Conservation (phyloP, 2,329 filamentous ascomycete species). For the Colletotrichum trifolii region DNA sequence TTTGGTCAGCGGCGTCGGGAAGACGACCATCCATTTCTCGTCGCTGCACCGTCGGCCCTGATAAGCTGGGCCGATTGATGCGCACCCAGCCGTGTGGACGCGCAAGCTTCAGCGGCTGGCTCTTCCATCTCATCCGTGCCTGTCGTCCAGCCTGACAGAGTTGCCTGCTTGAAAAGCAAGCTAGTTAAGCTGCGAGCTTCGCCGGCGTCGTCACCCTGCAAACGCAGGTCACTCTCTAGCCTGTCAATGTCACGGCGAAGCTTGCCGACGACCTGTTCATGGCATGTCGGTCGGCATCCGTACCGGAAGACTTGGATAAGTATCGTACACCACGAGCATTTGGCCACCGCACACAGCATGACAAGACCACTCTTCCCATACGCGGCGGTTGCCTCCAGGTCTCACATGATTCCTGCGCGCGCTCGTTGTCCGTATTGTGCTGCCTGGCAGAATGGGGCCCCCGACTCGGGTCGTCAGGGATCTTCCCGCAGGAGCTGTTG, state of each 20-base stretch:
- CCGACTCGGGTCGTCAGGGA: constrained; percentile 20
- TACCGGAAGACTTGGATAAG: neutral
- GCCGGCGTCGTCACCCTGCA: constrained; percentile 22
- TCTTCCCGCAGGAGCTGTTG: constrained; percentile 8
- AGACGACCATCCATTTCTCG: neutral
- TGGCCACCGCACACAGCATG: neutral
- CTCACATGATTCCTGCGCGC: constrained; percentile 31
- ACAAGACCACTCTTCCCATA: constrained; percentile 4
- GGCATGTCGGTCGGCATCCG: neutral
- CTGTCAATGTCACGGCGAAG: constrained; percentile 14
- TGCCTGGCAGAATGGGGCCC: constrained; percentile 17
- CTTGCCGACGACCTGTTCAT: constrained; percentile 8
- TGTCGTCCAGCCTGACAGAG: neutral
- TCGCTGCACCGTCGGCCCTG: too few relatives aligned
- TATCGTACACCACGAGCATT: neutral
- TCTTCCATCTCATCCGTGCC: constrained; percentile 17
- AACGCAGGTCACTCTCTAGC: neutral
- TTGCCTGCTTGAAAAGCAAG: neutral
- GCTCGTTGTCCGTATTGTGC: constrained; percentile 9
- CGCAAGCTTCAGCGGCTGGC: constrained; percentile 26
- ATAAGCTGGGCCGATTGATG: neutral
- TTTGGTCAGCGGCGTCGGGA: constrained; percentile 1
- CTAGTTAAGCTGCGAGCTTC: constrained; percentile 5
- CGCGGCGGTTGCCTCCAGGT: constrained; percentile 8
- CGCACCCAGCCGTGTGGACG: constrained; percentile 15